Percentiles rank a stretch among this genome's conserved stretches.
Evolutionary conservation across 129 eudicot genomes (phyloP).

Genomic region (Lonicera japonica): DNA sequence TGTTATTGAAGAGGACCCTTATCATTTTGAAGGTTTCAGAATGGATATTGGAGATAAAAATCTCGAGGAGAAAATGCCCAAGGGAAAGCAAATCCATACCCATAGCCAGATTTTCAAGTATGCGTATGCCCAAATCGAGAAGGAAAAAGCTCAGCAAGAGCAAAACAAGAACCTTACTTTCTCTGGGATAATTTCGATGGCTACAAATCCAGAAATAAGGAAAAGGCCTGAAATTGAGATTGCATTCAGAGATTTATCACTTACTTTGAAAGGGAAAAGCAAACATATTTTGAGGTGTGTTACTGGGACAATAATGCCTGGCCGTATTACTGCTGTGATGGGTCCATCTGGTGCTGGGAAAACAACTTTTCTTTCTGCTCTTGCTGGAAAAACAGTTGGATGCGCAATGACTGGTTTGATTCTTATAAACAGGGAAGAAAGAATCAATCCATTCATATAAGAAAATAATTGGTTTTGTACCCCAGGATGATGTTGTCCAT

Average conservation of each 20-base stretch:
- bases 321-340: constrained; percentile 84
- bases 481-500: constrained; percentile 92
- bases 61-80: constrained; percentile 35
- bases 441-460: constrained; percentile 76
- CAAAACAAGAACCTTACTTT: constrained; percentile 73
- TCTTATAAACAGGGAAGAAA: constrained; percentile 56
- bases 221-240: constrained; percentile 79
- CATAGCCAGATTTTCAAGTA: constrained; percentile 81
- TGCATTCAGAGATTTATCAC: constrained; percentile 63
- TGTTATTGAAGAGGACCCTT: constrained; percentile 36
- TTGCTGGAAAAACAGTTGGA: constrained; percentile 81
- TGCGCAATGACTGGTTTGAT: constrained; percentile 66
- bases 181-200: constrained; percentile 80
- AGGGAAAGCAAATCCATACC: constrained; percentile 57
- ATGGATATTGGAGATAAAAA: constrained; percentile 22
- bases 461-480: constrained; percentile 81
- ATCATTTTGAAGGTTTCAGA: constrained; percentile 22
- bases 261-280: constrained; percentile 72
- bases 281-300: constrained; percentile 59
- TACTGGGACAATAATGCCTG: constrained; percentile 79
- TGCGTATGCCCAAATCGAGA: constrained; percentile 84
- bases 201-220: constrained; percentile 36
- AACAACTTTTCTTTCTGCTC: constrained; percentile 84
- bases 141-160: constrained; percentile 67
- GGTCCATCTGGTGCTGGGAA: constrained; percentile 99